Percentiles rank a stretch among this genome's conserved stretches.
Evolutionary conservation across 345 rosid genomes (phyloP).

Genomic region (Dipteronia sinensis): DNA sequence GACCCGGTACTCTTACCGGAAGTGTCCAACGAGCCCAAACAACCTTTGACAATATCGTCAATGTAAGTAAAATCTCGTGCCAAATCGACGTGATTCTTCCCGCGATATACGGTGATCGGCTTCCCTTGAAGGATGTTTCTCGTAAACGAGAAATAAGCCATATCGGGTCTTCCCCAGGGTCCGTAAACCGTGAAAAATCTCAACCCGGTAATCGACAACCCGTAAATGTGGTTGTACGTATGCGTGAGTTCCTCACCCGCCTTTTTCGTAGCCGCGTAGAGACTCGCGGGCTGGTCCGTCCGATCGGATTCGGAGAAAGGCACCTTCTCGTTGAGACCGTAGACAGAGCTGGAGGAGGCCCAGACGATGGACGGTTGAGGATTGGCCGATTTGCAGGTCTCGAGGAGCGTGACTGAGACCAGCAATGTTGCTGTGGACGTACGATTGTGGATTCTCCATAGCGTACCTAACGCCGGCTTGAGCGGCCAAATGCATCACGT

Average conservation of each 20-base stretch:
- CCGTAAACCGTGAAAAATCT: constrained; percentile 88
- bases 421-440: constrained; percentile 75
- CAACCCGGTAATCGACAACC: constrained; percentile 73
- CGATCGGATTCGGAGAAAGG: constrained; percentile 74
- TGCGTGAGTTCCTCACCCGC: constrained; percentile 86
- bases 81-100: constrained; percentile 62
- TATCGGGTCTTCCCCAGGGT: constrained; percentile 87
- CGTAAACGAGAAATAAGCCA: constrained; percentile 82
- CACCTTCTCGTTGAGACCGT: constrained; percentile 66
- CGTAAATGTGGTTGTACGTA: constrained; percentile 81
- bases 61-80: constrained; percentile 85
- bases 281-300: constrained; percentile 82
- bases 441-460: constrained; percentile 72
- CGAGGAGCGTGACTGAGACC: constrained; percentile 72
- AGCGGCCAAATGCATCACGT: constrained; percentile 91
- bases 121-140: constrained; percentile 70
- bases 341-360: constrained; percentile 89
- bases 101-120: constrained; percentile 69
- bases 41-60: constrained; percentile 79
- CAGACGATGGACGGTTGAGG: constrained; percentile 84
- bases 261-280: constrained; percentile 85
- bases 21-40: constrained; percentile 69
- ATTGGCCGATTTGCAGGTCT: constrained; percentile 63
- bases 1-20: constrained; percentile 77
- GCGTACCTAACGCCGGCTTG: constrained; percentile 89